Evolutionary conservation across 1,284 basidiomycete species (phyloP).

Genomic region (Apiotrichum porosum): DNA sequence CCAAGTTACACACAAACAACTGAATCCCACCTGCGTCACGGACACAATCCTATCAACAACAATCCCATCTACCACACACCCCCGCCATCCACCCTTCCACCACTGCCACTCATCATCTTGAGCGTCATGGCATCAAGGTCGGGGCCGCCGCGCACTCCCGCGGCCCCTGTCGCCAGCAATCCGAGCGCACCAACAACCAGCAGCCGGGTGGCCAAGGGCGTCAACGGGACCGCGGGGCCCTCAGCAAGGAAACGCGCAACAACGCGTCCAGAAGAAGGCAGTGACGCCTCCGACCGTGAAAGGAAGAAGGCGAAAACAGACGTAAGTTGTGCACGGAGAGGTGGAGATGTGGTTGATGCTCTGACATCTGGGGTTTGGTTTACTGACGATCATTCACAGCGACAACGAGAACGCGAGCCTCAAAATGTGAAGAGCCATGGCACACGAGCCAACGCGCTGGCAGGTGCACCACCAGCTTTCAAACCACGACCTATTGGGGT

Average conservation of each 20-base stretch:
- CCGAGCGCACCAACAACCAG: background rate
- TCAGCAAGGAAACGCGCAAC: background rate
- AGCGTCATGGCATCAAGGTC: too few species aligned
- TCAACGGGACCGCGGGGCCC: background rate
- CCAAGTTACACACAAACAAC: too few species aligned
- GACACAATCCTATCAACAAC: background rate
- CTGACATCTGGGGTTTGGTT: too few species aligned
- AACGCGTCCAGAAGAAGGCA: background rate
- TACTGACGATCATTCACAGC: background rate
- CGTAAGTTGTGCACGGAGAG: background rate
- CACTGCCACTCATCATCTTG: background rate
- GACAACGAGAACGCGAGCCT: background rate
- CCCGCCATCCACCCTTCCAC: background rate
- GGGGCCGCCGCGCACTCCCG: too few species aligned
- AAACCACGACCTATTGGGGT: slow-evolving; percentile 5
- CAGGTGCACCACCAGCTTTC: slow-evolving; percentile 3
- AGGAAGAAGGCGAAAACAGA: slow-evolving; percentile 3
- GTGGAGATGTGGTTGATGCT: background rate
- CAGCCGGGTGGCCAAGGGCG: background rate
- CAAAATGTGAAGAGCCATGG: too few species aligned
- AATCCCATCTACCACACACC: background rate
- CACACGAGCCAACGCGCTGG: background rate
- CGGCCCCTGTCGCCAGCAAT: too few species aligned
- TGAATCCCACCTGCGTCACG: too few species aligned
- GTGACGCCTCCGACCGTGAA: background rate